Evolutionary conservation across 768 basidiomycete genomes (phyloP), one percentile per base, ranked within the genome.

Genomic region (Tremella mesenterica): DNA sequence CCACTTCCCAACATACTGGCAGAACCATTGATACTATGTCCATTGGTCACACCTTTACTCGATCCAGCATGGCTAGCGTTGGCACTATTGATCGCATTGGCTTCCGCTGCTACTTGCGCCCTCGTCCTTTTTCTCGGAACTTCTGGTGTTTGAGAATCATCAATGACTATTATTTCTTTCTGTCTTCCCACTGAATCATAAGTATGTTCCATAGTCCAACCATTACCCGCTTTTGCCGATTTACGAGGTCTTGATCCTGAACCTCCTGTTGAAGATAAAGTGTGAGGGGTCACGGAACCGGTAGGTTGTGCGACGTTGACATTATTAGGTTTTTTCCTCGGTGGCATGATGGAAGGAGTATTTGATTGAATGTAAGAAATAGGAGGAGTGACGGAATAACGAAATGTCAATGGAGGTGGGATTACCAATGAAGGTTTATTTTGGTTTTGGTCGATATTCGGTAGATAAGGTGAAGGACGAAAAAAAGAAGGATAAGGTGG

Each of bases 161-260:
- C 61, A n/a, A 69, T 66, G 12, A 69, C 67, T 13, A 69, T 64
- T 28, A 69, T 53, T 36, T 69, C 67, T 39, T 67, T 66, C 47
- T 54, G 54, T 36, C 60, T 54, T 9, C 67, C 67, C 12, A 59
- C 56, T 5, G 62, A 64, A 43, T 66, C 64, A 34, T 61, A 66
- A 2, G 64, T 69, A 38, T 66, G 64, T 52, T 69, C 67, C 53
- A 62, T 63, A 5, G 63, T 67, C 65, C 65, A 69, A 31, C 67
- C 67, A 38, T 66, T 69, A 0, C 60, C 63, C 29, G 66, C 65
- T 39, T 48, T 33, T 48, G 46, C 18, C 38, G 38, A 26, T 48
- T 54, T 46, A 26, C 44, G 44, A 2, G 41, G 34, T 26, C 41
- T 44, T 4, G 44, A 28, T 20, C 23, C 38, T 4, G 44, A 28